Conservation (phyloP, 371 early-diverging fungal genomes). For the Rhizopus delemar region DNA sequence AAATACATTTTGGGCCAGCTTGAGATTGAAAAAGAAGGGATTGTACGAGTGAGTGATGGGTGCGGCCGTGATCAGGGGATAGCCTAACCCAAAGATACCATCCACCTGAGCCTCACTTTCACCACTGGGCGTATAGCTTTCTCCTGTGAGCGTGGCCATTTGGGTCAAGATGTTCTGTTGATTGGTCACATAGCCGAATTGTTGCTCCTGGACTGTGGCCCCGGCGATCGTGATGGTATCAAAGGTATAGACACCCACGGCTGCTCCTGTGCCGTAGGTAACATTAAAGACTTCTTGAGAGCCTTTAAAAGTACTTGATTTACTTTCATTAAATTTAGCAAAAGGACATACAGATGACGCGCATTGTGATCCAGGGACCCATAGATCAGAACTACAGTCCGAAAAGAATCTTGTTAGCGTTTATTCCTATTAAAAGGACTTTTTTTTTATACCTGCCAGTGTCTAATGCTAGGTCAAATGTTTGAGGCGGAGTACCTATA, state of each 20-base stretch:
- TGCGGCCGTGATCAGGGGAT: constrained; percentile 39
- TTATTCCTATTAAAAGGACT: no score
- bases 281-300: constrained; percentile 23
- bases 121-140: constrained; percentile 5
- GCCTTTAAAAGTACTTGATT: constrained; percentile 32
- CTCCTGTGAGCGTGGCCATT: constrained; percentile 6
- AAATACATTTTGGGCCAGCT: constrained; percentile 39
- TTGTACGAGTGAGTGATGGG: constrained; percentile 27
- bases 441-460: constrained; percentile 29
- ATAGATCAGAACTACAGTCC: constrained; percentile 37
- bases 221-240: constrained; percentile 34
- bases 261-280: constrained; percentile 40
- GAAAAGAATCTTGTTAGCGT: no score
- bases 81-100: constrained; percentile 51
- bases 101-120: constrained; percentile 19
- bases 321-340: constrained; percentile 28
- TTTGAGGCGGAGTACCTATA: constrained; percentile 35
- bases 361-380: constrained; percentile 39
- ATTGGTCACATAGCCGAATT: constrained; percentile 38
- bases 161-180: constrained; percentile 27
- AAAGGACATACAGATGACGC: constrained; percentile 30
- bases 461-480: constrained; percentile 30
- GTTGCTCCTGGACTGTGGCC: constrained; percentile 38
- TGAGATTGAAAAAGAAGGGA: constrained; percentile 47
- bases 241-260: constrained; percentile 32